A percentile compares a stretch with the other conserved stretches of the same genome.
Conservation (phyloP, 2,329 filamentous ascomycete species). For the Alternaria hordeiaustralica region DNA sequence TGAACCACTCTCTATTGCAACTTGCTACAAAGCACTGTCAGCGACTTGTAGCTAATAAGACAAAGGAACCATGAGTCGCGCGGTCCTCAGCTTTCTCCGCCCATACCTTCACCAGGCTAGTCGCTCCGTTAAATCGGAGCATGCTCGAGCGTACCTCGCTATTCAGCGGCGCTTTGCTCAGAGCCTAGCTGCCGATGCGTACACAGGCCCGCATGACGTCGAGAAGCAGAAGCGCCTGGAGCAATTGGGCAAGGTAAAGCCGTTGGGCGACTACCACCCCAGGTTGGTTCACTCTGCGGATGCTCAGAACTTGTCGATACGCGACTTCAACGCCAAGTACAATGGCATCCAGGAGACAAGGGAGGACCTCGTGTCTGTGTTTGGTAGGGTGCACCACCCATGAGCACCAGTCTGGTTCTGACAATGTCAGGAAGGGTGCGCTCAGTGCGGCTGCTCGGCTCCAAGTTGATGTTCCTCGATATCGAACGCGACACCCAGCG, state of each 20-base stretch:
- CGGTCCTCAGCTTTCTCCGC: slow-evolving; percentile 61
- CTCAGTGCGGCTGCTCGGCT: slow-evolving; percentile 73
- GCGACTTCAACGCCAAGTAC: slow-evolving; percentile 41
- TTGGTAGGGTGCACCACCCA: slow-evolving; percentile 35
- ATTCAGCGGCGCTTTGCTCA: slow-evolving; percentile 43
- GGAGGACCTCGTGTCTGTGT: slow-evolving; percentile 41
- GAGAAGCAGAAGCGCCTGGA: slow-evolving; percentile 60
- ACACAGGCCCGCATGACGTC: slow-evolving; percentile 49
- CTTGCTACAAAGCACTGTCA: neutral
- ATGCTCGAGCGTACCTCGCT: slow-evolving; percentile 60
- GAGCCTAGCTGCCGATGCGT: slow-evolving; percentile 23
- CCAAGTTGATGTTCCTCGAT: slow-evolving; percentile 84
- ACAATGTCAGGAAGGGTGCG: slow-evolving; percentile 71
- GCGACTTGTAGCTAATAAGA: slow-evolving; percentile 44
- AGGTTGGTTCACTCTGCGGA: slow-evolving; percentile 44
- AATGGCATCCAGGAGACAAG: slow-evolving; percentile 33
- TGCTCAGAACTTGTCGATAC: slow-evolving; percentile 28
- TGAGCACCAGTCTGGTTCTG: slow-evolving; percentile 20
- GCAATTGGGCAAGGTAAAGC: slow-evolving; percentile 59
- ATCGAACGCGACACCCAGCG: slow-evolving; percentile 74
- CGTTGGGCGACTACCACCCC: slow-evolving; percentile 64
- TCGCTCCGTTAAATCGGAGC: slow-evolving; percentile 48
- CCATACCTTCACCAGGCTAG: slow-evolving; percentile 60
- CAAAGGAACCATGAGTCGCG: slow-evolving; percentile 54
- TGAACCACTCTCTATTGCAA: slow-evolving; percentile 31